Evolutionary conservation across 345 rosid genomes (phyloP).

Genomic region (Ailanthus altissimus): DNA sequence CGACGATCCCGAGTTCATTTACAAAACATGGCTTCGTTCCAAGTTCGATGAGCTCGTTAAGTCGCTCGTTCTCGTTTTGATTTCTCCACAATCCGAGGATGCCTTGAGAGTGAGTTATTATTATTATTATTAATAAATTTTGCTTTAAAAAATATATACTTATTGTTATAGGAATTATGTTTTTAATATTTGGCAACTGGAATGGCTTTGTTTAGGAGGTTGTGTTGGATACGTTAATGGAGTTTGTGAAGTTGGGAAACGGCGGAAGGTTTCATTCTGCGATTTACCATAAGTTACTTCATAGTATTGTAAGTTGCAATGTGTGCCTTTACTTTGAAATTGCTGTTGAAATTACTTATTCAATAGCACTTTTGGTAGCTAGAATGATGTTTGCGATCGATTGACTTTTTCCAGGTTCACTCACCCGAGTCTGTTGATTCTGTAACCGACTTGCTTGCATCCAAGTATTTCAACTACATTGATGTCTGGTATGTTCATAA

Average conservation of each 20-base stretch:
- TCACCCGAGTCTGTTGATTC: slow-evolving; percentile 43
- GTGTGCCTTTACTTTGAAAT: neutral
- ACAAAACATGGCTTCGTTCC: slow-evolving; percentile 78
- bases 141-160: neutral
- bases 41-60: slow-evolving; percentile 71
- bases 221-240: slow-evolving; percentile 79
- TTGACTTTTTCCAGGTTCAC: slow-evolving; percentile 47
- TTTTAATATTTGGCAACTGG: neutral
- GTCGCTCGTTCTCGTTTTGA: slow-evolving; percentile 47
- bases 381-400: neutral
- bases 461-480: slow-evolving; percentile 73
- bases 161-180: neutral
- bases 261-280: slow-evolving; percentile 70
- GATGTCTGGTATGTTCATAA: slow-evolving; percentile 61
- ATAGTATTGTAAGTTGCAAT: slow-evolving; percentile 54
- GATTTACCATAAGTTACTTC: slow-evolving; percentile 65
- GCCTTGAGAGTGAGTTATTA: slow-evolving; percentile 46
- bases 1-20: slow-evolving; percentile 53
- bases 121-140: neutral
- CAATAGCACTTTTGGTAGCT: neutral
- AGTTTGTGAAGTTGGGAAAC: slow-evolving; percentile 69
- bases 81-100: slow-evolving; percentile 52
- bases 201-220: slow-evolving; percentile 54
- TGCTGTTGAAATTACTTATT: neutral
- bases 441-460: slow-evolving; percentile 51